These are phyloP conservation scores for Capronia americana DNA, from an alignment of 2,329 filamentous ascomycete species.

Conservation along the genomic window DNA sequence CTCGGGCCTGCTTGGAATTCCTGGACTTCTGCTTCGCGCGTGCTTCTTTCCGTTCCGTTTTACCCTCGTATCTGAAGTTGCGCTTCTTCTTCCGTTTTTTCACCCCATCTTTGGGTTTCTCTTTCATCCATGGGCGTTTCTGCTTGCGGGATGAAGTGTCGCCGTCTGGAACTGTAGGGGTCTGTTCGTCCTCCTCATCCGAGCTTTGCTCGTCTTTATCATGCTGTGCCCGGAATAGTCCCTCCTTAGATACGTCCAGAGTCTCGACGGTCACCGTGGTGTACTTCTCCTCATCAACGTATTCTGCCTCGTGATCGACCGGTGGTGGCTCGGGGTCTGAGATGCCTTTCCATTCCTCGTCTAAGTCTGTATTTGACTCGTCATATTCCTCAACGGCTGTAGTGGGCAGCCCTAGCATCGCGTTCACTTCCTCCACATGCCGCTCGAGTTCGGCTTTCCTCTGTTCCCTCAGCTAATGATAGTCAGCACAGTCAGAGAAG, in stretches of 20 bases:
- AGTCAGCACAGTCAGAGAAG: slow-evolving; percentile 3
- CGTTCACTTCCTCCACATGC: slow-evolving; percentile 79
- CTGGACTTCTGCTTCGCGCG: slow-evolving; percentile 68
- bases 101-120: slow-evolving; percentile 35
- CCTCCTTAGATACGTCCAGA: slow-evolving; percentile 78
- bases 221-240: slow-evolving; percentile 63
- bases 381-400: slow-evolving; percentile 54
- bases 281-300: slow-evolving; percentile 93
- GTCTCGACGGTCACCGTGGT: slow-evolving; percentile 94
- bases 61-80: slow-evolving; percentile 92
- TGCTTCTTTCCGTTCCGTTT: slow-evolving; percentile 73
- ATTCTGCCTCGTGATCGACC: slow-evolving; percentile 86
- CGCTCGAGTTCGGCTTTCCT: slow-evolving; percentile 80
- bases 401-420: slow-evolving; percentile 68
- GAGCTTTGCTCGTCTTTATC: slow-evolving; percentile 40
- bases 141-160: slow-evolving; percentile 31
- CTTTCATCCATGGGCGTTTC: slow-evolving; percentile 59
- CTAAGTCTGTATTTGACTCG: slow-evolving; percentile 48
- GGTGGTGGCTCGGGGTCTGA: slow-evolving; percentile 56
- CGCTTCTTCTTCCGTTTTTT: slow-evolving; percentile 77
- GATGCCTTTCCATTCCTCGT: slow-evolving; percentile 70
- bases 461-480: slow-evolving; percentile 77
- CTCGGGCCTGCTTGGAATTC: slow-evolving; percentile 73
- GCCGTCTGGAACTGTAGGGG: slow-evolving; percentile 38
- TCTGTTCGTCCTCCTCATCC: slow-evolving; percentile 41